A percentile compares a stretch with the other conserved stretches of the same genome.
These are phyloP conservation scores for Chalciporus piperatus DNA, from an alignment of 768 basidiomycete species.

Conservation along the genomic window DNA sequence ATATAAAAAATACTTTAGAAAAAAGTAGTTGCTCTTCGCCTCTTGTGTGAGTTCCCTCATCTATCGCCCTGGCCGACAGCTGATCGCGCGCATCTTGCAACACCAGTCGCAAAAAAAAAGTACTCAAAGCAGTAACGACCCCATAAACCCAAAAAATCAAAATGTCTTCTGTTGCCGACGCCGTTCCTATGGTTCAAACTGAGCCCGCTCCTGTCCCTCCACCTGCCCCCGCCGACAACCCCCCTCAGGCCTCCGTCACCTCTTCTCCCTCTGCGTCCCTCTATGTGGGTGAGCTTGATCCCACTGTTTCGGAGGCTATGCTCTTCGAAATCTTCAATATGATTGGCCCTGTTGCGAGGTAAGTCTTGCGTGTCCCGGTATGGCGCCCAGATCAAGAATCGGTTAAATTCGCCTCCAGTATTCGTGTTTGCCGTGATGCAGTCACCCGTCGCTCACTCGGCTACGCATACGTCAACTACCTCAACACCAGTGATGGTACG, in stretches of 20 bases:
- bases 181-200: slow-evolving; percentile 49
- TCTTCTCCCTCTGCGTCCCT: slow-evolving; percentile 87
- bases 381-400: neutral
- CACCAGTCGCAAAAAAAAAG: slow-evolving; percentile 70
- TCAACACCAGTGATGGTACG: slow-evolving; percentile 90
- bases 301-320: slow-evolving; percentile 98
- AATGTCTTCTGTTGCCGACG: slow-evolving; percentile 63
- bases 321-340: slow-evolving; percentile 99
- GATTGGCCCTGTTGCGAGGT: slow-evolving; percentile 99
- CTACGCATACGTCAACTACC: slow-evolving; percentile 99
- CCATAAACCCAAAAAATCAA: slow-evolving; percentile 48
- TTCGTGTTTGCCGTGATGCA: slow-evolving; percentile 99
- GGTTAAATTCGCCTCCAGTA: slow-evolving; percentile 44
- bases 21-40: slow-evolving; percentile 74
- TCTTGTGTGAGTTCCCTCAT: slow-evolving; percentile 54
- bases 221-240: slow-evolving; percentile 55
- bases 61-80: slow-evolving; percentile 11
- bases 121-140: slow-evolving; percentile 91
- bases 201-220: slow-evolving; percentile 44
- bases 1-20: slow-evolving; percentile 65
- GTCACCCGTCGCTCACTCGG: slow-evolving; percentile 99
- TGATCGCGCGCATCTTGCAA: slow-evolving; percentile 14
- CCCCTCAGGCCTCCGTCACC: slow-evolving; percentile 48
- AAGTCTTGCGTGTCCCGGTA: slow-evolving; percentile 26
- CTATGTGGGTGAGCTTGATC: slow-evolving; percentile 98